phyloP scores from a whole-genome alignment of 1,284 basidiomycete species.

The Rhodotorula mucilaginosa region DNA sequence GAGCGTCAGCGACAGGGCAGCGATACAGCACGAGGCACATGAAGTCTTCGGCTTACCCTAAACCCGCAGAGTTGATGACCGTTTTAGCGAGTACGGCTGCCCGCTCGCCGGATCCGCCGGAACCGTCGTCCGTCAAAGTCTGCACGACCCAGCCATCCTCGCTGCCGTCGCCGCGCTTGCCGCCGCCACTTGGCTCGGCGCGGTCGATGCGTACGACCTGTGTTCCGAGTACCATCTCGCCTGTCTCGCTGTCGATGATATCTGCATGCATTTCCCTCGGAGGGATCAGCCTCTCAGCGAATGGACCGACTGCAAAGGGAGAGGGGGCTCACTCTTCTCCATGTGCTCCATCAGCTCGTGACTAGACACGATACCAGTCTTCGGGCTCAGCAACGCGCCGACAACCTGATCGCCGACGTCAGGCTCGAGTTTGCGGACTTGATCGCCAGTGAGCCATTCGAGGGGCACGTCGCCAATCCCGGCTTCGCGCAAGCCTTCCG shows the following conservation, averaged over 20 bases:
- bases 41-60: conserved; percentile 55
- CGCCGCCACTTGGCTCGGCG: conserved; percentile 44
- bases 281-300: conserved; percentile 64
- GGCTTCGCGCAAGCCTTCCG: conserved; percentile 6
- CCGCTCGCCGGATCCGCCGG: conserved; percentile 46
- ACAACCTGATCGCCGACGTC: conserved; percentile 69
- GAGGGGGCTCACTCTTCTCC: conserved; percentile 23
- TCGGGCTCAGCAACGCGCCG: conserved; percentile 73
- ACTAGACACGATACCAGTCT: conserved; percentile 88
- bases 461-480: conserved; percentile 58
- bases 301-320: no score
- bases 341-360: conserved; percentile 56
- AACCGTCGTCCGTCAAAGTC: conserved; percentile 46
- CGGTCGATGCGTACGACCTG: conserved; percentile 84
- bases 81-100: conserved; percentile 79
- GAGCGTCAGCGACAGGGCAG: no score
- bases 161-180: conserved; percentile 37
- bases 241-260: conserved; percentile 66
- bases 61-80: conserved; percentile 83
- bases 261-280: conserved; percentile 51
- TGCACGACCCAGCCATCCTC: conserved; percentile 59
- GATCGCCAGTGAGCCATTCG: conserved; percentile 66
- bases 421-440: conserved; percentile 76
- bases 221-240: conserved; percentile 77
- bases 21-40: no score